These are phyloP conservation scores for Tetracladium setigerum DNA, from an alignment of 495 filamentous ascomycete species.

Conservation along the genomic window DNA sequence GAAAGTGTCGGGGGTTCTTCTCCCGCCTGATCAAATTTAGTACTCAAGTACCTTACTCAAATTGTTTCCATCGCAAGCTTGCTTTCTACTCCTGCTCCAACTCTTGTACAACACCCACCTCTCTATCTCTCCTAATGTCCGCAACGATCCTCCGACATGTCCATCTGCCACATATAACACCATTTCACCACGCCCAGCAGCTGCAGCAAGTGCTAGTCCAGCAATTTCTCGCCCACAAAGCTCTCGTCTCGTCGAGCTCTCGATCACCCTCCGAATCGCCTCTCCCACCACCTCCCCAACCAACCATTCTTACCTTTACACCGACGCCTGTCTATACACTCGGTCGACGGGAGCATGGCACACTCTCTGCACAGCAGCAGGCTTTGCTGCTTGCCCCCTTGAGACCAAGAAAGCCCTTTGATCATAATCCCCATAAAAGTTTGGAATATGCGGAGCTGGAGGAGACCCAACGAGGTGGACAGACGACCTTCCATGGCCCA, in stretches of 20 bases:
- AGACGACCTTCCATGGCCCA: constrained; percentile 92
- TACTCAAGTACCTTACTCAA: too few relatives aligned
- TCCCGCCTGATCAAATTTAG: too few relatives aligned
- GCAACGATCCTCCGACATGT: constrained; percentile 55
- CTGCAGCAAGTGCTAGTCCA: constrained; percentile 37
- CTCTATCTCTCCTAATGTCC: background rate
- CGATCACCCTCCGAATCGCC: constrained; percentile 12
- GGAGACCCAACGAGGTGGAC: constrained; percentile 73
- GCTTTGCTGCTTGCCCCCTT: constrained; percentile 22
- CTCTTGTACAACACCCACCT: too few relatives aligned
- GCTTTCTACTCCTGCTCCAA: too few relatives aligned
- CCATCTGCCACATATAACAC: constrained; percentile 53
- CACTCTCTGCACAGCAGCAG: constrained; percentile 36
- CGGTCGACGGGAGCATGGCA: constrained; percentile 70
- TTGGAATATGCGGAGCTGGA: constrained; percentile 48
- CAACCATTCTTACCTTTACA: constrained; percentile 76
- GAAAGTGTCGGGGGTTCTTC: too few relatives aligned
- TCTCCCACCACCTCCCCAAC: constrained; percentile 36
- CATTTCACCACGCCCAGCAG: constrained; percentile 27
- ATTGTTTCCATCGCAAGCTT: too few relatives aligned
- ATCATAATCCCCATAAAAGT: constrained; percentile 26
- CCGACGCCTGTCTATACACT: constrained; percentile 83
- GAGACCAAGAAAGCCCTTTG: constrained; percentile 16
- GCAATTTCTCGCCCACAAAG: constrained; percentile 40
- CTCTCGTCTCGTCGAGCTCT: constrained; percentile 6